These are phyloP conservation scores for Debaryomyces psychrophilus DNA, from an alignment of 1,139 yeast species.

Conservation along the genomic window DNA sequence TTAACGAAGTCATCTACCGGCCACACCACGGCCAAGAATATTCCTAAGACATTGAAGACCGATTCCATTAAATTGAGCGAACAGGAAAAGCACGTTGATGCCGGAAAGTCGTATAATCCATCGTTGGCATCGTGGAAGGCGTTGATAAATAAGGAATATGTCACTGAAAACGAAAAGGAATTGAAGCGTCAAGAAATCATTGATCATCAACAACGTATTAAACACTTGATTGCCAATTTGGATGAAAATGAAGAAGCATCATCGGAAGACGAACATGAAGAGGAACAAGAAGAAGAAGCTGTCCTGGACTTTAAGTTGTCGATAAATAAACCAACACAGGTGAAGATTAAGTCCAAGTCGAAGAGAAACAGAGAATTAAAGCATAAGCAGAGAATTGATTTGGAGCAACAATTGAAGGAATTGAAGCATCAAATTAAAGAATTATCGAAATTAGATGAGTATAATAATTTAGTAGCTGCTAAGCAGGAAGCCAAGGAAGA, in stretches of 20 bases:
- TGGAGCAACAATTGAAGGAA: slow-evolving; percentile 60
- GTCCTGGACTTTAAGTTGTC: slow-evolving; percentile 52
- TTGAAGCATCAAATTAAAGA: slow-evolving; percentile 60
- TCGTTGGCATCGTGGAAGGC: slow-evolving; percentile 81
- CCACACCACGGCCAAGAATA: slow-evolving; percentile 51
- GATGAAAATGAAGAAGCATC: slow-evolving; percentile 56
- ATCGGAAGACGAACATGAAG: slow-evolving; percentile 48
- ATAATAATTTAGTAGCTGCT: slow-evolving; percentile 44
- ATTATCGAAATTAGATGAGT: slow-evolving; percentile 57
- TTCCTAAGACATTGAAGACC: slow-evolving; percentile 59
- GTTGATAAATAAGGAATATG: slow-evolving; percentile 68
- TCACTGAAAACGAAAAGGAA: slow-evolving; percentile 67
- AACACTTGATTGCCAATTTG: slow-evolving; percentile 61
- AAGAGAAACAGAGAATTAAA: slow-evolving; percentile 74
- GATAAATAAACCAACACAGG: slow-evolving; percentile 67
- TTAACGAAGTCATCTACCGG: slow-evolving; percentile 48
- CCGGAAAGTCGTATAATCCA: slow-evolving; percentile 94
- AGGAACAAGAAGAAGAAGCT: slow-evolving; percentile 29
- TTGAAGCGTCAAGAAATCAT: slow-evolving; percentile 60
- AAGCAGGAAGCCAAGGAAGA: slow-evolving; percentile 21
- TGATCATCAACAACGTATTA: slow-evolving; percentile 65
- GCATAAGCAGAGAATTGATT: slow-evolving; percentile 60
- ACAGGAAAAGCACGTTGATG: slow-evolving; percentile 48
- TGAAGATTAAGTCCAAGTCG: slow-evolving; percentile 74
- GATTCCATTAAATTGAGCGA: slow-evolving; percentile 59